Base-by-base conservation (phyloP, 176 grass and related monocot species). In the Avena insularis region DNA sequence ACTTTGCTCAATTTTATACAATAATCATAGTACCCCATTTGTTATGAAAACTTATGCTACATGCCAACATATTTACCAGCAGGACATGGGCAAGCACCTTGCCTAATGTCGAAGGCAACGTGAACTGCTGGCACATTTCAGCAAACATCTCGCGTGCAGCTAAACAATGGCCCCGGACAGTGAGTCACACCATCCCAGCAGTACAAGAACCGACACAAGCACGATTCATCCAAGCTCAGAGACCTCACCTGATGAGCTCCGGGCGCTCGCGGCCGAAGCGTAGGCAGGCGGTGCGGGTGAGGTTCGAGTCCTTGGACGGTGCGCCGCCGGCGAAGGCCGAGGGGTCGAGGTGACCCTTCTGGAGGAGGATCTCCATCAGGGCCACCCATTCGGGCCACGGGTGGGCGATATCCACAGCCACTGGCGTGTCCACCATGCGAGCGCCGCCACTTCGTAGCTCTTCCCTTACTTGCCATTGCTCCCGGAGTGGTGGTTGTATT, bases 361-460 rank as follows among this genome's bases (percentile, higher is more conserved):
- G 89, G 47, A 95, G 78, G 19, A 98, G 79, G 50, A 88, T 51
- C 79, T 96, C 92, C 91, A 96, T 92, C 78, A 96, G 83, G 12
- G 86, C 74, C 63, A 92, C 82, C 94, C 92, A 96, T 62, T 93
- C 90, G 23, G 79, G 85, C 94, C 94, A 96, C 35, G 94, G 90
- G 55, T 93, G 90, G n/a, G 82, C 90, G 47, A 96, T 87, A 47
- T 88, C 91, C 75, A 92, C 91, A 13, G 86, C 79, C 67, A n/a
- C 82, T 50, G 36, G 83, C 27, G 8, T 13, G 61, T 40, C 48
- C 33, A 58, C 62, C 8, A 51, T 19, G 8, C 7, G 48, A 71
- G 79, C 64, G 25, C 72, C 62, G 4, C 82, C 81, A n/a, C 63
- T 6, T 40, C 57, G 68, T 64, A 67, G 53, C 63, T 78, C 66